Conservation (phyloP, 1,139 yeast species). For the Magnusiomyces ingens region DNA sequence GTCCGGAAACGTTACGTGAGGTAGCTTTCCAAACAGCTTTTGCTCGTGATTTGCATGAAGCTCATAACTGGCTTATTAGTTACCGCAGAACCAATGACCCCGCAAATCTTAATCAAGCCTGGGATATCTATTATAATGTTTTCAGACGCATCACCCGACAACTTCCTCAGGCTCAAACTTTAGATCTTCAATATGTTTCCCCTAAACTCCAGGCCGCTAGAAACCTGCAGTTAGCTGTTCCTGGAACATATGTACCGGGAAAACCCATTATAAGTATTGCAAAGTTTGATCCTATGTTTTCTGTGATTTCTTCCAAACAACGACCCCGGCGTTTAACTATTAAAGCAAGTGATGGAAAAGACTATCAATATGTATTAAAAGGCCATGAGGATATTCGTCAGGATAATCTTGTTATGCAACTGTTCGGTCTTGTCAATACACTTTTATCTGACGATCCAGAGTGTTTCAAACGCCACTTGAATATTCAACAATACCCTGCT, state of each 20-base stretch:
- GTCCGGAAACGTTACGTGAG: conserved; percentile 91
- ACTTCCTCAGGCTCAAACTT: conserved; percentile 75
- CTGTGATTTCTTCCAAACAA: conserved; percentile 93
- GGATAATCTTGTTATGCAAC: conserved; percentile 95
- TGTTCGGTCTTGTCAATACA: conserved; percentile 92
- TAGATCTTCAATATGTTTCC: conserved; percentile 89
- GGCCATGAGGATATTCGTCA: conserved; percentile 99
- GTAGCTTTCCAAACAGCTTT: conserved; percentile 89
- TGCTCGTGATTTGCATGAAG: conserved; percentile 89
- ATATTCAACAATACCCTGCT: conserved; percentile 85
- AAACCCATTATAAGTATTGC: conserved; percentile 67
- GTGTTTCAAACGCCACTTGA: conserved; percentile 91
- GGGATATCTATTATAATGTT: conserved; percentile 94
- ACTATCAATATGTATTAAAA: conserved; percentile 71
- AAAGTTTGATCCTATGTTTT: conserved; percentile 71
- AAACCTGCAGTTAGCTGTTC: conserved; percentile 81
- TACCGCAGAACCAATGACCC: conserved; percentile 79
- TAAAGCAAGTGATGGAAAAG: conserved; percentile 87
- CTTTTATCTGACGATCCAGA: conserved; percentile 85
- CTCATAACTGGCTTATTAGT: conserved; percentile 87
- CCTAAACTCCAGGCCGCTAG: conserved; percentile 77
- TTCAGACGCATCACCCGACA: conserved; percentile 88
- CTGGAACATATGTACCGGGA: conserved; percentile 89
- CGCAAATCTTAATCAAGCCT: conserved; percentile 88
- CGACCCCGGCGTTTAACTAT: conserved; percentile 81